phyloP scores from a whole-genome alignment of 2,329 filamentous ascomycete genomes.

The Neofusicoccum kwambonambiense region DNA sequence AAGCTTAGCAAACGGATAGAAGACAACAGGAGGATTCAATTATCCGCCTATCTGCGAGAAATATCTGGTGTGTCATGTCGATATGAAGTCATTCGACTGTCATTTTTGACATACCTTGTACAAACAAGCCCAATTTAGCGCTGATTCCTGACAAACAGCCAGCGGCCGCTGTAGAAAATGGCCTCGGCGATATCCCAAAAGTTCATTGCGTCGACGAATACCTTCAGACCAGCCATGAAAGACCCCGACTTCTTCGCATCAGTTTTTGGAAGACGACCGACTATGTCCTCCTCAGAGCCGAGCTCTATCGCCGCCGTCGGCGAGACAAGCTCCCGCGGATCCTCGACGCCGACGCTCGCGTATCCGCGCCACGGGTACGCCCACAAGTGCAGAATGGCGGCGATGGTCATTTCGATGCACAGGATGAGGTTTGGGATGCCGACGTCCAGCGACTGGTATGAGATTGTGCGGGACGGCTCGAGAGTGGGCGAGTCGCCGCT shows the following conservation, averaged over 20 bases:
- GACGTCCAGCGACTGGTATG: conserved; percentile 56
- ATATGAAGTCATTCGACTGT: no score
- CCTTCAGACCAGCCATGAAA: neutral
- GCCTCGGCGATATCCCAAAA: neutral
- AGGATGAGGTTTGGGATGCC: conserved; percentile 72
- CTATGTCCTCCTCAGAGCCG: neutral
- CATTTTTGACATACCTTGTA: no score
- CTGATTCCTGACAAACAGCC: neutral
- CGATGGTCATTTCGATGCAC: conserved; percentile 77
- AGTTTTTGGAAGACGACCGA: neutral
- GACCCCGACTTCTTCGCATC: no score
- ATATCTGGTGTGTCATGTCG: no score
- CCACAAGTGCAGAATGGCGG: conserved; percentile 72
- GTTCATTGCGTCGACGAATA: neutral
- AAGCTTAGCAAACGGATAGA: no score
- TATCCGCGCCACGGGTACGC: conserved; percentile 74
- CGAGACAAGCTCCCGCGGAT: neutral
- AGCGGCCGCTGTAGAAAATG: neutral
- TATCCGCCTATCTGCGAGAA: no score
- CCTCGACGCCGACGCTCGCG: conserved; percentile 22
- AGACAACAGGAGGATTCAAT: no score
- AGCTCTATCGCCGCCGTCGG: neutral
- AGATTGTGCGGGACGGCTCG: neutral
- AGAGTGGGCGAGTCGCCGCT: neutral
- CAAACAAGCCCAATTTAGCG: no score